Conservation (phyloP, 352 stramenopile species). For the Pythium oligandrum region DNA sequence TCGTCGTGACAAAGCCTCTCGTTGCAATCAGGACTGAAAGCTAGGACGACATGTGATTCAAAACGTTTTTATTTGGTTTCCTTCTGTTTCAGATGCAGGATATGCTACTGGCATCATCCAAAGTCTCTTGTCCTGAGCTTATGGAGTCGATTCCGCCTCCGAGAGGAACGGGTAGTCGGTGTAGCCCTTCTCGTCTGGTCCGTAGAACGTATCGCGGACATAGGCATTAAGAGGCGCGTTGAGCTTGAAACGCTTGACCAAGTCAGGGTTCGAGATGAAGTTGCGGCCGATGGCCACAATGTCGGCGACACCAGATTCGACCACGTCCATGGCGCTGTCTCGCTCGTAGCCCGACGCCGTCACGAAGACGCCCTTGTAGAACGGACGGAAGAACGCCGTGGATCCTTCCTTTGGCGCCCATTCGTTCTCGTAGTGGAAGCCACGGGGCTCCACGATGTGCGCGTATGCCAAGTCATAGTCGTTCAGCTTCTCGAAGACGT, state of each 20-base stretch:
- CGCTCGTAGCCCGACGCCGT: constrained; percentile 51
- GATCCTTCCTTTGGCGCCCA: constrained; percentile 19
- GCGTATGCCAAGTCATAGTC: too few relatives aligned
- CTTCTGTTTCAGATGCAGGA: too few relatives aligned
- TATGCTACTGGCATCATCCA: too few relatives aligned
- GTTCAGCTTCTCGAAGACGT: too few relatives aligned
- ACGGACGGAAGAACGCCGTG: constrained; percentile 37
- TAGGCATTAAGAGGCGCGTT: constrained; percentile 8
- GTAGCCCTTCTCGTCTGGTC: constrained; percentile 18
- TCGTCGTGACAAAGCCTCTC: too few relatives aligned
- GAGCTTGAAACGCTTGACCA: constrained; percentile 49
- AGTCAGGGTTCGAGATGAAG: constrained; percentile 77
- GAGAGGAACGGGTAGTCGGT: constrained; percentile 19
- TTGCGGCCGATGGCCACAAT: constrained; percentile 58
- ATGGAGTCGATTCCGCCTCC: constrained; percentile 20
- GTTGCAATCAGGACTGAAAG: too few relatives aligned
- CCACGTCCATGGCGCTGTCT: constrained; percentile 34
- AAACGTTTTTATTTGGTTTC: too few relatives aligned
- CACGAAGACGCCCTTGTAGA: constrained; percentile 63
- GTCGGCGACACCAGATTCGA: constrained; percentile 49
- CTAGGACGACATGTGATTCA: too few relatives aligned
- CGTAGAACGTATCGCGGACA: constrained; percentile 21
- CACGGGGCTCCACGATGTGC: constrained; percentile 3
- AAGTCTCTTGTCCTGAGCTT: constrained; percentile 3
- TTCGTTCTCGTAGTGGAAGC: constrained; percentile 27